Percentiles rank a stretch among this genome's conserved stretches.
These are phyloP conservation scores for Nemophila menziesii DNA, from an alignment of 257 asterid species.

Conservation along the genomic window DNA sequence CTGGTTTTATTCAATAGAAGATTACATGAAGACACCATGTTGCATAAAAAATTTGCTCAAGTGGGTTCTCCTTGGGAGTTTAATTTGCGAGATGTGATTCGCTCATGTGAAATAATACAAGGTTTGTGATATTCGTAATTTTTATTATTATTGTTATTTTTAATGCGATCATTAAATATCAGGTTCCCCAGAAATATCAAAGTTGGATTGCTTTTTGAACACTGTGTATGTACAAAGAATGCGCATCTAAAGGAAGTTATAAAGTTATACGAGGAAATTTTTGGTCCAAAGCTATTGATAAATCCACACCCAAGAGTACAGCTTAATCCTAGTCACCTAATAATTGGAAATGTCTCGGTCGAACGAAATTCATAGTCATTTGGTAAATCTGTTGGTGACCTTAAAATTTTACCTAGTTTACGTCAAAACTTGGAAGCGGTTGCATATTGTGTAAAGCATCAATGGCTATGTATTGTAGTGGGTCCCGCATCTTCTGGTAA, in stretches of 20 bases:
- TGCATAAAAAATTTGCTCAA: constrained; percentile 61
- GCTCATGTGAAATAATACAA: constrained; percentile 82
- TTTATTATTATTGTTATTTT: not conserved
- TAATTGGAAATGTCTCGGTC: constrained; percentile 48
- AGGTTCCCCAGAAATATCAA: constrained; percentile 51
- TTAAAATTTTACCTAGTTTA: constrained; percentile 59
- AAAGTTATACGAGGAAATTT: constrained; percentile 53
- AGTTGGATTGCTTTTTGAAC: constrained; percentile 62
- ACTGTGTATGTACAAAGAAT: constrained; percentile 83
- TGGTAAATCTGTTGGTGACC: constrained; percentile 32
- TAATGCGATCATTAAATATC: too few relatives aligned
- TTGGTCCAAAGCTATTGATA: constrained; percentile 49
- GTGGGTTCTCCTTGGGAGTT: constrained; percentile 99
- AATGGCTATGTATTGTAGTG: constrained; percentile 91
- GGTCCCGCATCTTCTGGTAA: constrained; percentile 92
- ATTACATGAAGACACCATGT: constrained; percentile 70
- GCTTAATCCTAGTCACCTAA: constrained; percentile 36
- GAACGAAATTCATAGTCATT: constrained; percentile 42
- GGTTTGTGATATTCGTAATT: constrained; percentile 28
- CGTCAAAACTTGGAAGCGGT: constrained; percentile 66
- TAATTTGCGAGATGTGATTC: constrained; percentile 86
- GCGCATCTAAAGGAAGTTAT: constrained; percentile 70
- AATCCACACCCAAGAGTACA: constrained; percentile 59
- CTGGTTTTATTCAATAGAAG: constrained; percentile 62
- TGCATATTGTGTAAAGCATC: constrained; percentile 56